Conservation (phyloP, 139 green algal genomes). For the Pleodorina starrii region DNA sequence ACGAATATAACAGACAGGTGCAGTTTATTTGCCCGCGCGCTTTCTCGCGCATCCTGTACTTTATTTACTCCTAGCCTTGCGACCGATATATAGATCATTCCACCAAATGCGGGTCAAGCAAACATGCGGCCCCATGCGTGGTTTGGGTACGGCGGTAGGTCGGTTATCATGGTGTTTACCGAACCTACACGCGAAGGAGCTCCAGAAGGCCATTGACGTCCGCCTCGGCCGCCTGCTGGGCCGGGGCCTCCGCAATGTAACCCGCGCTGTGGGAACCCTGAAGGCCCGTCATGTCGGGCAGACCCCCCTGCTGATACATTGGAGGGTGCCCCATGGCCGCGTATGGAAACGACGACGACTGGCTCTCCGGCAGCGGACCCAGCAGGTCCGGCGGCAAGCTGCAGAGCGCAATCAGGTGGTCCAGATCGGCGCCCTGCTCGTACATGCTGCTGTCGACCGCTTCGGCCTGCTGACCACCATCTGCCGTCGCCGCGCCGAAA, state of each 20-base stretch:
- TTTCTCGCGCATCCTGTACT: no score
- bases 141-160: no score
- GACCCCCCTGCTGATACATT: background rate
- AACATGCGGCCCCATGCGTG: no score
- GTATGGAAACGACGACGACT: no score
- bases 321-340: background rate
- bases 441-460: background rate
- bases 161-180: no score
- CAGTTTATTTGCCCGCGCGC: no score
- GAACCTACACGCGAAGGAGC: background rate
- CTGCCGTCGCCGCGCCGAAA: background rate
- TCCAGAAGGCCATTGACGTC: background rate
- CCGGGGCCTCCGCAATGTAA: background rate
- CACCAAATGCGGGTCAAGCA: no score
- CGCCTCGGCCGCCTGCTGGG: background rate
- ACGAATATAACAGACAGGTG: no score
- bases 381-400: background rate
- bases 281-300: background rate
- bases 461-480: background rate
- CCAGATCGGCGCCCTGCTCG: background rate
- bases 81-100: no score
- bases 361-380: background rate
- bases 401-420: constrained; percentile 17
- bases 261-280: no score
- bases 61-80: no score